Percentiles rank a stretch among this genome's conserved stretches.
phyloP scores from a whole-genome alignment of 1,139 yeast species.

The Suhomyces wounanorum region DNA sequence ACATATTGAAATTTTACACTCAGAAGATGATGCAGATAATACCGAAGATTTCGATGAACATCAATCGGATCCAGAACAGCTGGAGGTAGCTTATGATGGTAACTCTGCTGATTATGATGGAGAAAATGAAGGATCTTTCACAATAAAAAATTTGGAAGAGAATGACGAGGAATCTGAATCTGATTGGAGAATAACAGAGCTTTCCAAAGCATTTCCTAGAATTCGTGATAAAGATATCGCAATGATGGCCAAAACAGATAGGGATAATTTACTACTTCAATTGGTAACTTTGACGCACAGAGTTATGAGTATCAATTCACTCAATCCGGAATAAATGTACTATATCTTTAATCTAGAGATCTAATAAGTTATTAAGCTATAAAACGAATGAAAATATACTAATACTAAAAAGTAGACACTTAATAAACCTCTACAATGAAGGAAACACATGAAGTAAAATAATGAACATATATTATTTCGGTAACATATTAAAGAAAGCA shows the following conservation, averaged over 20 bases:
- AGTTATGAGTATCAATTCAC: constrained; percentile 7
- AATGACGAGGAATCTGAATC: background rate
- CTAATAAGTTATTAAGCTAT: too few species aligned
- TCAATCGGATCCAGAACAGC: background rate
- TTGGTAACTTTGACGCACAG: constrained; percentile 8
- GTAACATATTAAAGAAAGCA: too few species aligned
- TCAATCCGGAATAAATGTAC: background rate
- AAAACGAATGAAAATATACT: too few species aligned
- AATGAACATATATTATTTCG: too few species aligned
- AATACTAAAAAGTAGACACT: too few species aligned
- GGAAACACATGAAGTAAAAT: too few species aligned
- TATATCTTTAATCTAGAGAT: too few species aligned
- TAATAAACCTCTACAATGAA: too few species aligned
- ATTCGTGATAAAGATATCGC: constrained; percentile 21
- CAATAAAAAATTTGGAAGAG: too few species aligned
- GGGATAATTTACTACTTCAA: constrained; percentile 7
- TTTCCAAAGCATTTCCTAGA: constrained; percentile 2
- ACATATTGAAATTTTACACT: background rate
- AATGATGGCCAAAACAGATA: constrained; percentile 15
- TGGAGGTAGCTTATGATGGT: background rate
- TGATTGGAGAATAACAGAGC: background rate
- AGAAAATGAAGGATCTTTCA: background rate
- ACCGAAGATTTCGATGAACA: background rate
- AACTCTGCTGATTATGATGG: background rate
- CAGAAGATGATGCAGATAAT: background rate